A percentile compares a stretch with the other conserved stretches of the same genome.
Conservation (phyloP, 345 rosid species). For the Eucalyptus brandiana region DNA sequence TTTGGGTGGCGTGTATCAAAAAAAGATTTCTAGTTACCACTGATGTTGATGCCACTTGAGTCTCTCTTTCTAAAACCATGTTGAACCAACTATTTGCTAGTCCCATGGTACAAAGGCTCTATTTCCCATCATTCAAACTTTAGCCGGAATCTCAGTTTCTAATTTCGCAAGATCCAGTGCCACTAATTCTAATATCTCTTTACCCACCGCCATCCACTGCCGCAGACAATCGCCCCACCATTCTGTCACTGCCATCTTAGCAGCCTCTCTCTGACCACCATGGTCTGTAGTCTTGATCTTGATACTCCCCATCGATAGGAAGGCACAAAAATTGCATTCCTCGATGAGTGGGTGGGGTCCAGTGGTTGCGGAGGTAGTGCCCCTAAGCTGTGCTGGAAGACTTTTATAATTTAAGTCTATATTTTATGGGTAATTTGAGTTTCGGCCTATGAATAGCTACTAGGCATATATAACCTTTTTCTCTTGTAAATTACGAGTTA, state of each 20-base stretch:
- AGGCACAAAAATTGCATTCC: rapidly evolving
- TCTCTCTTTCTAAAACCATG: neutral
- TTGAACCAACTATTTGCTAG: neutral
- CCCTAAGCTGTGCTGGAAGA: rapidly evolving
- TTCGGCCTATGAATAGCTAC: neutral
- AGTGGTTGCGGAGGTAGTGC: rapidly evolving
- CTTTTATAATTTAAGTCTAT: neutral
- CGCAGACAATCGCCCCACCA: no score
- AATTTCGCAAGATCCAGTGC: no score
- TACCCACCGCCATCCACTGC: no score
- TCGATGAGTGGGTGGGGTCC: rapidly evolving
- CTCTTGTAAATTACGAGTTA: neutral
- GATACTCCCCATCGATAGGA: rapidly evolving
- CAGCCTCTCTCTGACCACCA: neutral
- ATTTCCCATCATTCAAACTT: no score
- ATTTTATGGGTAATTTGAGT: neutral
- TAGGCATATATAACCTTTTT: neutral
- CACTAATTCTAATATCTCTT: no score
- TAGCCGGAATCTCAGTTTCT: neutral
- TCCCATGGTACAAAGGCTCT: neutral
- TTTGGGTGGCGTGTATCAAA: neutral
- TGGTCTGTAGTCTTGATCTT: neutral
- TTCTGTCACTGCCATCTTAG: no score
- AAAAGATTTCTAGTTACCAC: neutral
- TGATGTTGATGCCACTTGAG: neutral